A percentile compares a stretch with the other conserved stretches of the same genome.
Conservation (phyloP, 2,329 filamentous ascomycete species). For the Colletotrichum sublineola region DNA sequence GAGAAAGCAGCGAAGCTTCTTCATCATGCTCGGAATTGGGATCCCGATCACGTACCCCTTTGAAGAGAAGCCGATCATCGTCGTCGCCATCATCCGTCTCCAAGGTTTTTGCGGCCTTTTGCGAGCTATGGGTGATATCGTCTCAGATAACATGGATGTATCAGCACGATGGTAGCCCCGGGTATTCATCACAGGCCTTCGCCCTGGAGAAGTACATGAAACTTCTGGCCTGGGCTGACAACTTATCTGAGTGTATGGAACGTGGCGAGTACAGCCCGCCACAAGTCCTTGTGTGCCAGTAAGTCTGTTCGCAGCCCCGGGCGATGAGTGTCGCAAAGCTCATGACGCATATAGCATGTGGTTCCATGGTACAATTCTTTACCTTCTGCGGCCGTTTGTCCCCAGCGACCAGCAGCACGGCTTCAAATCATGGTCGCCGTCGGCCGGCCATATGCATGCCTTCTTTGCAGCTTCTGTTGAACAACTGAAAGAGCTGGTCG, state of each 20-base stretch:
- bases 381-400: slow-evolving; percentile 37
- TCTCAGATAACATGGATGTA: slow-evolving; percentile 50
- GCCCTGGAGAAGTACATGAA: slow-evolving; percentile 55
- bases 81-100: slow-evolving; percentile 36
- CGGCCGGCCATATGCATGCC: slow-evolving; percentile 29
- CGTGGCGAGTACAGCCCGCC: slow-evolving; percentile 48
- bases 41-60: not conserved
- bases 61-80: slow-evolving; percentile 10
- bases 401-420: slow-evolving; percentile 33
- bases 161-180: slow-evolving; percentile 42
- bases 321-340: not conserved
- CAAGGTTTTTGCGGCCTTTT: slow-evolving; percentile 51
- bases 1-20: not conserved
- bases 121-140: slow-evolving; percentile 54
- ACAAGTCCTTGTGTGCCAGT: slow-evolving; percentile 55
- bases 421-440: slow-evolving; percentile 35
- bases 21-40: slow-evolving; percentile 1
- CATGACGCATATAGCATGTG: slow-evolving; percentile 21
- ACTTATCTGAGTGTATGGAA: slow-evolving; percentile 48
- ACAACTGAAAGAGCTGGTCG: slow-evolving; percentile 55
- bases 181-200: slow-evolving; percentile 44
- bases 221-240: slow-evolving; percentile 54
- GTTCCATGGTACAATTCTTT: slow-evolving; percentile 39
- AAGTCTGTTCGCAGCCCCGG: slow-evolving; percentile 37
- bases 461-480: slow-evolving; percentile 53